phyloP scores from a whole-genome alignment of 1,139 yeast species.

The Hemisphaericaspora xylanilytica region DNA sequence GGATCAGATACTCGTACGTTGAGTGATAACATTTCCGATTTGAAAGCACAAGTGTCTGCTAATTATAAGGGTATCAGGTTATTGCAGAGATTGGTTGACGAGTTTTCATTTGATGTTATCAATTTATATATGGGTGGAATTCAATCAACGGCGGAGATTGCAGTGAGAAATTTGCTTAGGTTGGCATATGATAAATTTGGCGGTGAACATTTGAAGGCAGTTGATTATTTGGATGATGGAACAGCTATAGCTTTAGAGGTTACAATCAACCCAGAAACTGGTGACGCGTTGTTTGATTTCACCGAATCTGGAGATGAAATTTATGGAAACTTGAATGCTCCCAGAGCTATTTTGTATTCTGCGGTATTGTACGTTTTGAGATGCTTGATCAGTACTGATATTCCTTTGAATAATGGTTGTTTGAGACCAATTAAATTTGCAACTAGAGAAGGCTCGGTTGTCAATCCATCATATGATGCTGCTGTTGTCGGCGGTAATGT shows the following conservation, averaged over 20 bases:
- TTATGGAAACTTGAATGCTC: constrained; percentile 46
- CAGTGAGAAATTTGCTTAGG: constrained; percentile 38
- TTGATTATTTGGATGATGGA: constrained; percentile 46
- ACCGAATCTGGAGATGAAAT: constrained; percentile 43
- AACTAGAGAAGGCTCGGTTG: constrained; percentile 67
- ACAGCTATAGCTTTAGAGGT: constrained; percentile 39
- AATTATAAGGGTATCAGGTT: constrained; percentile 42
- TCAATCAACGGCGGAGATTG: constrained; percentile 41
- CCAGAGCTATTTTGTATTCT: constrained; percentile 71
- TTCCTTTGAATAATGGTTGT: constrained; percentile 86
- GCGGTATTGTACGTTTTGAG: constrained; percentile 78
- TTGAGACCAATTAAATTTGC: constrained; percentile 63
- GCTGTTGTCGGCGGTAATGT: constrained; percentile 91
- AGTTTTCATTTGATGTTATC: constrained; percentile 34
- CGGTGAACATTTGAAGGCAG: constrained; percentile 33
- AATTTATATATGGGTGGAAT: constrained; percentile 43
- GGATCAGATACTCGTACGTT: constrained; percentile 45
- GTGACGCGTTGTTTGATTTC: constrained; percentile 43
- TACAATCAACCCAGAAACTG: constrained; percentile 31
- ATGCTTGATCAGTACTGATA: constrained; percentile 70
- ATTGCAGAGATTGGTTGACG: constrained; percentile 29
- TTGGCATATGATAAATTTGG: constrained; percentile 36
- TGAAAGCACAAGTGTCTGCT: constrained; percentile 46
- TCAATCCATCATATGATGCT: constrained; percentile 71
- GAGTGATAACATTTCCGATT: constrained; percentile 41